Evolutionary conservation across 169 alveolate genomes (phyloP).

Genomic region (Besnoitia besnoiti): DNA sequence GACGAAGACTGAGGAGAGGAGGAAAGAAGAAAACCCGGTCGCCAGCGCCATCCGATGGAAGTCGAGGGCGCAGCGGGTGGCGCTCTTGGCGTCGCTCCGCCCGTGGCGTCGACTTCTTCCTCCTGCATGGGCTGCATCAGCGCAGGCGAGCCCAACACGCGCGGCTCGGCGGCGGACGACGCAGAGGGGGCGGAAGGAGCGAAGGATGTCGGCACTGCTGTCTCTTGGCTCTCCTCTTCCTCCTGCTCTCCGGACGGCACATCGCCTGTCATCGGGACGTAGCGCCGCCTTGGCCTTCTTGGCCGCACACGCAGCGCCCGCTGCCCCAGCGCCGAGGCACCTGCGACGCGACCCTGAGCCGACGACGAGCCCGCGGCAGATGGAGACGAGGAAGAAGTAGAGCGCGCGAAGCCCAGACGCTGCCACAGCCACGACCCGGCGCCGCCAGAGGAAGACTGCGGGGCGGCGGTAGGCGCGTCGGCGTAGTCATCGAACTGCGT

Average conservation of each 20-base stretch:
- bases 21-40: not conserved
- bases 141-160: not conserved
- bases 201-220: not conserved
- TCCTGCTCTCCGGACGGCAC: not conserved
- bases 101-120: not conserved
- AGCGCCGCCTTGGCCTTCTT: not conserved
- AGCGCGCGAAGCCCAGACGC: not conserved
- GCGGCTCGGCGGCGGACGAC: not conserved
- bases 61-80: not conserved
- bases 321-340: not conserved
- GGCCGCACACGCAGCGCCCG: not conserved
- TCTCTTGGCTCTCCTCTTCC: not conserved
- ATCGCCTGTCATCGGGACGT: not conserved
- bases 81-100: not conserved
- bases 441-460: no score
- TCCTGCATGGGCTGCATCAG: not conserved
- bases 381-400: not conserved
- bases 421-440: not conserved
- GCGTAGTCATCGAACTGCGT: not conserved
- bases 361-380: no score
- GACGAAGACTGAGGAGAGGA: not conserved
- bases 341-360: not conserved
- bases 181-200: not conserved
- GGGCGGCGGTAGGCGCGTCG: not conserved
- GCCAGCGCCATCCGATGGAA: not conserved